Conservation (phyloP, 441 rosid genomes). For the Populus hybrid region DNA sequence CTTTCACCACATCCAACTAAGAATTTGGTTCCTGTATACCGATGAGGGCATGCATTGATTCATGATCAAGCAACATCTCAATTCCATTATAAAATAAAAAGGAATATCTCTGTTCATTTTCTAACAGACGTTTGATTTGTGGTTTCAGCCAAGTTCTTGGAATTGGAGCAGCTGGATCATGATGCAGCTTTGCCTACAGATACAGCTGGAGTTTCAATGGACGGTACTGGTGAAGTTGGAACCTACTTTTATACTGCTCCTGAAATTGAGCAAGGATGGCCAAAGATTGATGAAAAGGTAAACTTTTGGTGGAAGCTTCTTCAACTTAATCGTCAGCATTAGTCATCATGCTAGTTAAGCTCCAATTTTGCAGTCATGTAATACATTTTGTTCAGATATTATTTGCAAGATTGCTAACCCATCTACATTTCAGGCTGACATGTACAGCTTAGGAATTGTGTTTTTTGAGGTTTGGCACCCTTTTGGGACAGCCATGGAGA, state of each 20-base stretch:
- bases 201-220: constrained; percentile 67
- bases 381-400: neutral
- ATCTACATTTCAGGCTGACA: constrained; percentile 70
- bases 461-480: constrained; percentile 98
- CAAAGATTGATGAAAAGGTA: constrained; percentile 99
- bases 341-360: neutral
- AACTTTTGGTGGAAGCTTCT: constrained; percentile 21
- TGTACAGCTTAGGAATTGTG: constrained; percentile 96
- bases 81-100: neutral
- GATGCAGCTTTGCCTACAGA: constrained; percentile 60
- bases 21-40: neutral
- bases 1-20: neutral
- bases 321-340: constrained; percentile 15
- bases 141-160: constrained; percentile 86
- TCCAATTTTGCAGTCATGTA: constrained; percentile 5
- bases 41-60: neutral
- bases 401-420: neutral
- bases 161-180: constrained; percentile 92
- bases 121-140: neutral
- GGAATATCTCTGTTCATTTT: neutral
- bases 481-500: constrained; percentile 95
- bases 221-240: constrained; percentile 94
- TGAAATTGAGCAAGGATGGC: constrained; percentile 98
- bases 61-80: neutral
- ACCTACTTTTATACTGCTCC: constrained; percentile 98